Evolutionary conservation across 192 early-diverging fungal species (phyloP).

Genomic region (Coemansia sp.): DNA sequence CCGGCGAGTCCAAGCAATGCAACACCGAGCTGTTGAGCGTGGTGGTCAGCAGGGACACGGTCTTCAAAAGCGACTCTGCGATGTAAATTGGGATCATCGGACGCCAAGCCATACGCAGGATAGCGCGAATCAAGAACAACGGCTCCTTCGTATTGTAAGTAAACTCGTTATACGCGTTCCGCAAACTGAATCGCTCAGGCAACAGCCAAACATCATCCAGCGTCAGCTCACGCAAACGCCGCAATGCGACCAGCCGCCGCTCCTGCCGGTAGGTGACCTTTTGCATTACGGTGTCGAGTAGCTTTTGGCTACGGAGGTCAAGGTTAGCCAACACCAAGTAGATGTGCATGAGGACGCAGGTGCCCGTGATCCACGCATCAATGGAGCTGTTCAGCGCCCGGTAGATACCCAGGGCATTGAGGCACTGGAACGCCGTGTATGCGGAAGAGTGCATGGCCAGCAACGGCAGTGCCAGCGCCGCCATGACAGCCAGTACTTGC

Average conservation of each 20-base stretch:
- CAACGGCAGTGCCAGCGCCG: background rate
- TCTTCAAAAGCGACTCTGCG: conserved; percentile 10
- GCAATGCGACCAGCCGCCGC: conserved; percentile 26
- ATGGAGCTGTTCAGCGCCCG: conserved; percentile 2
- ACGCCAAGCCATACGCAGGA: conserved; percentile 43
- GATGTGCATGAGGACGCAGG: conserved; percentile 1
- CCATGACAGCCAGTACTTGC: conserved; percentile 1
- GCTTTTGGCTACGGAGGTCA: conserved; percentile 13
- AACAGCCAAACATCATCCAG: conserved; percentile 30
- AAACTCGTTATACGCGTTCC: conserved; percentile 23
- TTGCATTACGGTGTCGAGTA: background rate
- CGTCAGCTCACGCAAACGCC: conserved; percentile 20
- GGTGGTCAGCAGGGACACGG: background rate
- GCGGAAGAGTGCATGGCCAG: conserved; percentile 2
- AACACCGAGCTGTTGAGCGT: conserved; percentile 18
- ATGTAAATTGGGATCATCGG: conserved; percentile 41
- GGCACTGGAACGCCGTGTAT: conserved; percentile 16
- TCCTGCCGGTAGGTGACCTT: conserved; percentile 20
- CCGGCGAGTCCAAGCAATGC: conserved; percentile 28
- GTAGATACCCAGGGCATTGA: conserved; percentile 21
- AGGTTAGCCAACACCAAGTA: conserved; percentile 19
- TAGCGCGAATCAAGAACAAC: conserved; percentile 41
- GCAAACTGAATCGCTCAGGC: conserved; percentile 24
- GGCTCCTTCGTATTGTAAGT: conserved; percentile 33
- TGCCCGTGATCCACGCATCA: background rate